Percentiles rank a stretch among this genome's conserved stretches.
Evolutionary conservation across 2,329 filamentous ascomycete species (phyloP).

Genomic region (Blastomyces silverae): DNA sequence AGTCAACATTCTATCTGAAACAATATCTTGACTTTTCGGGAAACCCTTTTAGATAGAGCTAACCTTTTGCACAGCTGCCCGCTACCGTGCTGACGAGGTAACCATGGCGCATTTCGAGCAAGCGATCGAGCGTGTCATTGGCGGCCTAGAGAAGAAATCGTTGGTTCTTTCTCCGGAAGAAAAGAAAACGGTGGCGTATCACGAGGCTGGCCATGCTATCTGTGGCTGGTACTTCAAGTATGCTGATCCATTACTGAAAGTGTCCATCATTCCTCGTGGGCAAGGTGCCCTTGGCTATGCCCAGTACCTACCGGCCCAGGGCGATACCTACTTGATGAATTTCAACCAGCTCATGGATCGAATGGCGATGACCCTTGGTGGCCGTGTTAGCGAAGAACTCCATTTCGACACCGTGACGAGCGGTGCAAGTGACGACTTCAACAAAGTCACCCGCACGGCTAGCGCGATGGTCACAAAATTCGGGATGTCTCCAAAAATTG

Average conservation of each 20-base stretch:
- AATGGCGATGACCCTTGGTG: conserved; percentile 98
- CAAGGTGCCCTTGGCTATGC: conserved; percentile 92
- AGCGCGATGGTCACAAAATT: conserved; percentile 99
- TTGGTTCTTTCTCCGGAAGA: conserved; percentile 87
- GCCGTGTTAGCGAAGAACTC: conserved; percentile 88
- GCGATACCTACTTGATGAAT: conserved; percentile 91
- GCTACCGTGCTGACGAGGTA: conserved; percentile 71
- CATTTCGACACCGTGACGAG: conserved; percentile 96
- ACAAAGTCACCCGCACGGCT: conserved; percentile 94
- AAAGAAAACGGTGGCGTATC: conserved; percentile 94
- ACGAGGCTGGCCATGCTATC: conserved; percentile 96
- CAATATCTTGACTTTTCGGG: background rate
- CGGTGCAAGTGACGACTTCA: conserved; percentile 93
- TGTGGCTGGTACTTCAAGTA: conserved; percentile 97
- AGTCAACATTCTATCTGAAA: conserved; percentile 31
- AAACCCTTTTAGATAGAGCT: conserved; percentile 27
- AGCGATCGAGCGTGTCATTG: conserved; percentile 94
- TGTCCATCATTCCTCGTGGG: conserved; percentile 95
- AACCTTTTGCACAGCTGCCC: conserved; percentile 60
- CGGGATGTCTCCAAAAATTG: conserved; percentile 94
- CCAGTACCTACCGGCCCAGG: conserved; percentile 81
- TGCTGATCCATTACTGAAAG: conserved; percentile 95
- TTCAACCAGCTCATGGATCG: conserved; percentile 95
- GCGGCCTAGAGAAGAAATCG: conserved; percentile 94
- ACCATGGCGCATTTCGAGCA: conserved; percentile 90